Percentiles rank a stretch among this genome's conserved stretches.
Evolutionary conservation across 2,329 filamentous ascomycete species (phyloP).

Genomic region (Penicillium verrucosum): DNA sequence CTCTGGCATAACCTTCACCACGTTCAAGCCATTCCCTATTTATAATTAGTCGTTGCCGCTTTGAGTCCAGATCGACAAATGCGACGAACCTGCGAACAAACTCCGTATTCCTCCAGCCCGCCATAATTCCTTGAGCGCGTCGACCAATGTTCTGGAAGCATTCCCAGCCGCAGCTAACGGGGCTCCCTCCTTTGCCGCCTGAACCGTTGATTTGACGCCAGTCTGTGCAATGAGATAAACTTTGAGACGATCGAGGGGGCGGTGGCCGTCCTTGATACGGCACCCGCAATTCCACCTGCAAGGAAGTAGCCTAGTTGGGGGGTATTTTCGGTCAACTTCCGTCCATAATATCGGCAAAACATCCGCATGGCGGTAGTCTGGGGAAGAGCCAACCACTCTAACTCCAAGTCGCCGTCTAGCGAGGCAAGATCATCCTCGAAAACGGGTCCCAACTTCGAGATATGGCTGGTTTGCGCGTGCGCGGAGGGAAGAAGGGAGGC

Average conservation of each 20-base stretch:
- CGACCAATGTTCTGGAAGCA: slow-evolving; percentile 65
- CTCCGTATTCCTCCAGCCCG: slow-evolving; percentile 80
- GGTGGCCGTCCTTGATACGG: slow-evolving; percentile 90
- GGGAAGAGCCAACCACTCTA: slow-evolving; percentile 44
- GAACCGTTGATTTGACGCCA: slow-evolving; percentile 56
- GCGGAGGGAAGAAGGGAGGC: slow-evolving; percentile 33
- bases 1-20: slow-evolving; percentile 97
- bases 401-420: slow-evolving; percentile 36
- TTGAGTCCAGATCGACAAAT: not conserved
- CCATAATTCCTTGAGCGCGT: slow-evolving; percentile 76
- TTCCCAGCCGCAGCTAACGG: slow-evolving; percentile 63
- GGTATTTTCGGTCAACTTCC: slow-evolving; percentile 47
- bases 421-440: slow-evolving; percentile 30
- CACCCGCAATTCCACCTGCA: slow-evolving; percentile 90
- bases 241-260: slow-evolving; percentile 92
- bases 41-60: slow-evolving; percentile 18
- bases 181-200: slow-evolving; percentile 68
- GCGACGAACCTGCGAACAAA: slow-evolving; percentile 80
- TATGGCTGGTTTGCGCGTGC: slow-evolving; percentile 31
- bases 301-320: slow-evolving; percentile 76
- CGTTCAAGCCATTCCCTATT: slow-evolving; percentile 89
- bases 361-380: slow-evolving; percentile 44
- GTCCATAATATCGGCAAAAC: slow-evolving; percentile 44
- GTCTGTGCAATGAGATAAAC: slow-evolving; percentile 96
- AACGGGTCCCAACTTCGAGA: slow-evolving; percentile 25